A percentile compares a stretch with the other conserved stretches of the same genome.
Evolutionary conservation across 345 rosid genomes (phyloP).

Genomic region (Linum trigynum): DNA sequence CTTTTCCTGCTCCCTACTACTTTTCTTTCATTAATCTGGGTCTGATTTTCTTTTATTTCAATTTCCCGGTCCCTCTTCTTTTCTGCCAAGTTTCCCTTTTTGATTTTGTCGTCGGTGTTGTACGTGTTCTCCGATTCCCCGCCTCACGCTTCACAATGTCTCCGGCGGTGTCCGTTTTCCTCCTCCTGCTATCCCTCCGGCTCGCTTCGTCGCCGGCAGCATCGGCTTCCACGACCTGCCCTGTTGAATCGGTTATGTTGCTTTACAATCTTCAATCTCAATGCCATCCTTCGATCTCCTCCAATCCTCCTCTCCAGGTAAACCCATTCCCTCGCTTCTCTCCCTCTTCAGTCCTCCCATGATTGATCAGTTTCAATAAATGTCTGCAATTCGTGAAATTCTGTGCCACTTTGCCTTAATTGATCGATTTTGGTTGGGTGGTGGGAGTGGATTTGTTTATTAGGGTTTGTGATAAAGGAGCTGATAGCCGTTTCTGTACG

Average conservation of each 20-base stretch:
- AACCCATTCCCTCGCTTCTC: not conserved
- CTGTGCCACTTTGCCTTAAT: too few relatives aligned
- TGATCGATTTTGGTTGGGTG: too few relatives aligned
- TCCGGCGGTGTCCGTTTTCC: conserved; percentile 12
- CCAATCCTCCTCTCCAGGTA: conserved; percentile 56
- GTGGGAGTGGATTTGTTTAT: too few relatives aligned
- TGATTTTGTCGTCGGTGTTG: not conserved
- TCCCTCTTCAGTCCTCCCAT: too few relatives aligned
- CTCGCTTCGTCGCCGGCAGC: conserved; percentile 16
- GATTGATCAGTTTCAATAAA: too few relatives aligned
- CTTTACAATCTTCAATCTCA: conserved; percentile 31
- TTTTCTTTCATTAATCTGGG: too few relatives aligned
- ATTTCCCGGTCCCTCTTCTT: not conserved
- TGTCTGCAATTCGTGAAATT: not conserved
- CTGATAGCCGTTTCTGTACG: too few relatives aligned
- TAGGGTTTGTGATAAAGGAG: too few relatives aligned
- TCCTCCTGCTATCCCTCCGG: conserved; percentile 26
- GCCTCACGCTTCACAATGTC: conserved; percentile 16
- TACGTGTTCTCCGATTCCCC: conserved; percentile 3
- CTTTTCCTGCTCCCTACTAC: too few relatives aligned
- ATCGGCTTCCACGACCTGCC: conserved; percentile 31
- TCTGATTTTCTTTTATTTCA: too few relatives aligned
- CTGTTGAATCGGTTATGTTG: conserved; percentile 34
- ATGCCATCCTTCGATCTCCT: conserved; percentile 49
- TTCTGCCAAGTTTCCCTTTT: conserved; percentile 1